These are phyloP conservation scores for Kregervanrija pseudodelftensis DNA, from an alignment of 805 yeast species.

Conservation along the genomic window DNA sequence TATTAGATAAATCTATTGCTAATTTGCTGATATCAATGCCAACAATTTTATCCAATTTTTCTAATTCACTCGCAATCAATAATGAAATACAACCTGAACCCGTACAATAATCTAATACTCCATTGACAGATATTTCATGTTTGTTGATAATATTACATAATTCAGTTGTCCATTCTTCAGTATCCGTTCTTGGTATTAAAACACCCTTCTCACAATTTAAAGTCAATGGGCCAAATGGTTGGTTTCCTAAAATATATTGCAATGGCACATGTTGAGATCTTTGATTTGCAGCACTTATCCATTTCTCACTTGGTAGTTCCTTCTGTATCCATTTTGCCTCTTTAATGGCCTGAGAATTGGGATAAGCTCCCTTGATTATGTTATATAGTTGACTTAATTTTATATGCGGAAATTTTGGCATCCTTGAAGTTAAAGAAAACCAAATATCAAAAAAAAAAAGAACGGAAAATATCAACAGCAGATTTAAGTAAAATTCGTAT, in stretches of 20 bases:
- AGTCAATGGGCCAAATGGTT: slow-evolving; percentile 73
- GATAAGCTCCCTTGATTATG: slow-evolving; percentile 5
- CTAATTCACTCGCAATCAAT: slow-evolving; percentile 29
- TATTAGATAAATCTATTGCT: slow-evolving; percentile 45
- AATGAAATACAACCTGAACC: slow-evolving; percentile 87
- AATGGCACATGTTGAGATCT: slow-evolving; percentile 59
- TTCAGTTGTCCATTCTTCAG: slow-evolving; percentile 77
- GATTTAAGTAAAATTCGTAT: not conserved
- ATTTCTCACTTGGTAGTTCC: slow-evolving; percentile 43
- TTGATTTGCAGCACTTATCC: slow-evolving; percentile 44
- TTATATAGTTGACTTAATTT: slow-evolving; percentile 1
- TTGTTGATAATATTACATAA: slow-evolving; percentile 4
- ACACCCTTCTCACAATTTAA: slow-evolving; percentile 58
- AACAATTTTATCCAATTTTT: slow-evolving; percentile 12
- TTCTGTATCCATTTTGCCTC: slow-evolving; percentile 60
- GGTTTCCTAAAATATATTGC: slow-evolving; percentile 78
- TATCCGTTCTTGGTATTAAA: slow-evolving; percentile 89
- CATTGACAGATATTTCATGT: slow-evolving; percentile 11
- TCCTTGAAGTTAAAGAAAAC: not conserved
- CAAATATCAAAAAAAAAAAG: not conserved
- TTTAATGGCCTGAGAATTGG: slow-evolving; percentile 34
- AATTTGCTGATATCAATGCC: slow-evolving; percentile 52
- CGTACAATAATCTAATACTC: slow-evolving; percentile 65
- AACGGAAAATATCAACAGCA: not conserved
- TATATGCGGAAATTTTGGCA: not conserved